A percentile compares a stretch with the other conserved stretches of the same genome.
Conservation (phyloP, 495 filamentous ascomycete genomes). For the Neurospora tetraspora region DNA sequence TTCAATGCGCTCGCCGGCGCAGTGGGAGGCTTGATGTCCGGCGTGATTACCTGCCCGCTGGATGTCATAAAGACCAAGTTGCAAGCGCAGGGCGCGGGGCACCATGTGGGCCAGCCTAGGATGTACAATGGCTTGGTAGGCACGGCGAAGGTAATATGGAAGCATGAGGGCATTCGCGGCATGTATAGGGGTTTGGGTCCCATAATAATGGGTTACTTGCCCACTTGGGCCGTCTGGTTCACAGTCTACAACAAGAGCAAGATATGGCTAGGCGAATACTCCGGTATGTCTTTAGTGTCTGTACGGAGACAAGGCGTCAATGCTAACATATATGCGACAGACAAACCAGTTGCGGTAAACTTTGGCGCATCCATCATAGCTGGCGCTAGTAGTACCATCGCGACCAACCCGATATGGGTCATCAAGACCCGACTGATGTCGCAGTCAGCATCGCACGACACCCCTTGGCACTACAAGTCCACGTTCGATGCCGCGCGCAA, state of each 20-base stretch:
- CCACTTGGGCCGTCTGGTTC: conserved; percentile 97
- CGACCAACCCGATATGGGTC: conserved; percentile 99
- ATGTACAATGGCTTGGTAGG: conserved; percentile 81
- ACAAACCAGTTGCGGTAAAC: conserved; percentile 37
- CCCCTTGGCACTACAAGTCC: conserved; percentile 78
- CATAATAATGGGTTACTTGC: conserved; percentile 88
- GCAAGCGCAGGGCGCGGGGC: conserved; percentile 80
- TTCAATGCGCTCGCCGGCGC: conserved; percentile 70
- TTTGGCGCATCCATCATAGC: conserved; percentile 76
- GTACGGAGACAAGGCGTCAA: not conserved
- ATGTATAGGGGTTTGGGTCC: conserved; percentile 91
- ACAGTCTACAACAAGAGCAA: conserved; percentile 88
- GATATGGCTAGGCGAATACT: conserved; percentile 52
- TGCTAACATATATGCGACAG: conserved; percentile 13
- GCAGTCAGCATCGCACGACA: conserved; percentile 44
- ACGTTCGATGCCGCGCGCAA: conserved; percentile 86
- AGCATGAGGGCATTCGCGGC: conserved; percentile 76
- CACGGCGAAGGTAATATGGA: conserved; percentile 74
- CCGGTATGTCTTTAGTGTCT: not conserved
- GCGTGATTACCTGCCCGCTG: conserved; percentile 90
- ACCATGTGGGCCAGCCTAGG: conserved; percentile 37
- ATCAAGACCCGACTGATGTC: conserved; percentile 98
- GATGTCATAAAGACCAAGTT: conserved; percentile 99
- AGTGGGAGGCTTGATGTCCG: conserved; percentile 78
- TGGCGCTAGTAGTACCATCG: conserved; percentile 84